Conservation (phyloP, 306 rosid species). For the Urtica urens region DNA sequence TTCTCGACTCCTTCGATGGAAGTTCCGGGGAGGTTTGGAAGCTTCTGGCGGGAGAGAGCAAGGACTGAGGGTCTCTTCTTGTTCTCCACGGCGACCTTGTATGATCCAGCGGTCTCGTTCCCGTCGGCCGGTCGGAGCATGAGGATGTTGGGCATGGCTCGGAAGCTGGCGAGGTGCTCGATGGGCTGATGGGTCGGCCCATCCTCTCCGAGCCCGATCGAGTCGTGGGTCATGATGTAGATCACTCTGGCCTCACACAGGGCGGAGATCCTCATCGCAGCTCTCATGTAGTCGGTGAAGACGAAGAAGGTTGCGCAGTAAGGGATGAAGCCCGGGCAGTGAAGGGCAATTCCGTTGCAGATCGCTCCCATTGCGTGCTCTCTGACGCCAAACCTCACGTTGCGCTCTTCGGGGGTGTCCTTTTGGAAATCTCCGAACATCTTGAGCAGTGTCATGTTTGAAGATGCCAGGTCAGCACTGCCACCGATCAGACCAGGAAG, state of each 20-base stretch:
- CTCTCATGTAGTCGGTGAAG: slow-evolving; percentile 98
- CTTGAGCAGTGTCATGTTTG: slow-evolving; percentile 96
- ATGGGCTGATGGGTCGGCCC: slow-evolving; percentile 99
- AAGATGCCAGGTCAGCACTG: slow-evolving; percentile 99
- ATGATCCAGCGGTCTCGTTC: slow-evolving; percentile 96
- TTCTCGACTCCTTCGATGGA: slow-evolving; percentile 82
- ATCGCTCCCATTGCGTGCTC: slow-evolving; percentile 99
- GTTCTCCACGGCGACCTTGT: slow-evolving; percentile 68
- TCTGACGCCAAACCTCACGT: slow-evolving; percentile 87
- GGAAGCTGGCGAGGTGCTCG: slow-evolving; percentile 94
- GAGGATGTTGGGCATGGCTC: slow-evolving; percentile 94
- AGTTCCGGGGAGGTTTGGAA: slow-evolving; percentile 70
- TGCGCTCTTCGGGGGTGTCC: slow-evolving; percentile 81
- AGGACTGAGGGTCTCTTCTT: slow-evolving; percentile 86
- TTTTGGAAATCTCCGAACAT: slow-evolving; percentile 77
- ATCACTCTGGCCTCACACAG: slow-evolving; percentile 62
- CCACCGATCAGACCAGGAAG: slow-evolving; percentile 96
- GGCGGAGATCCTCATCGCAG: slow-evolving; percentile 90
- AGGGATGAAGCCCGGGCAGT: slow-evolving; percentile 88
- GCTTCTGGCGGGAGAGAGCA: slow-evolving; percentile 90
- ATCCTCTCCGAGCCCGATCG: slow-evolving; percentile 98
- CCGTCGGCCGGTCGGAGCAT: slow-evolving; percentile 99
- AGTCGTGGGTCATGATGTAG: slow-evolving; percentile 94
- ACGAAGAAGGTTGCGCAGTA: slow-evolving; percentile 98
- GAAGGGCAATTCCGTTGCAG: slow-evolving; percentile 85